Evolutionary conservation across 352 stramenopile species (phyloP).

Genomic region (Sclerospora graminicola): DNA sequence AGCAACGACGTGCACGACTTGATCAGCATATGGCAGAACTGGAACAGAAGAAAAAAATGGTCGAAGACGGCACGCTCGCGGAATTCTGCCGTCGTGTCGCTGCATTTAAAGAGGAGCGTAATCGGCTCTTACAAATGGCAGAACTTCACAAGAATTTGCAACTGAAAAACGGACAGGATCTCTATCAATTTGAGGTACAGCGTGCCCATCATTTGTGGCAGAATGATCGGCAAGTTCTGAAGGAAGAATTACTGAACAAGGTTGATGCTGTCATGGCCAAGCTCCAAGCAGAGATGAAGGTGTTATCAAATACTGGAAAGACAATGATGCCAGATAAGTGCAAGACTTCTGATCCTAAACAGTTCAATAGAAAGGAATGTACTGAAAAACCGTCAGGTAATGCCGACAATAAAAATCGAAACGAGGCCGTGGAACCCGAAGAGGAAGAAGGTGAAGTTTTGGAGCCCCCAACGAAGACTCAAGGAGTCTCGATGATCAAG

Average conservation of each 20-base stretch:
- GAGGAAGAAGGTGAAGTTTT: slow-evolving; percentile 19
- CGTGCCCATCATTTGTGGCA: slow-evolving; percentile 56
- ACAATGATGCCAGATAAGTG: slow-evolving; percentile 6
- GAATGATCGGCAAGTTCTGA: slow-evolving; percentile 44
- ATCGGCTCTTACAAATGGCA: slow-evolving; percentile 54
- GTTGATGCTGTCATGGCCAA: slow-evolving; percentile 36
- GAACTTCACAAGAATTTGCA: slow-evolving; percentile 78
- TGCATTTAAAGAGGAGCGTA: slow-evolving; percentile 77
- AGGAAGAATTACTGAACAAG: slow-evolving; percentile 38
- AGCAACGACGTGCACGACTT: slow-evolving; percentile 21
- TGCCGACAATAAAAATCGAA: slow-evolving; percentile 1
- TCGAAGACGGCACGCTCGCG: too few relatives aligned
- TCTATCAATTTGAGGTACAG: slow-evolving; percentile 74
- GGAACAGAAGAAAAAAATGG: too few relatives aligned
- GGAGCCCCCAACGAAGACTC: slow-evolving; percentile 6
- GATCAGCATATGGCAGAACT: slow-evolving; percentile 63
- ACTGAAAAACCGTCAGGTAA: slow-evolving; percentile 5
- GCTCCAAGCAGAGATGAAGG: slow-evolving; percentile 37
- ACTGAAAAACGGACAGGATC: slow-evolving; percentile 72
- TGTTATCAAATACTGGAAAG: slow-evolving; percentile 20
- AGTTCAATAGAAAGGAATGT: background rate
- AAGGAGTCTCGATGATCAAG: slow-evolving; percentile 19
- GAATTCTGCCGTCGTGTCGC: too few relatives aligned
- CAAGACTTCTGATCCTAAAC: slow-evolving; percentile 6
- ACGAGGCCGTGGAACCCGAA: slow-evolving; percentile 5